Percentiles rank a stretch among this genome's conserved stretches.
These are phyloP conservation scores for Metschnikowia drakensbergensis DNA, from an alignment of 805 yeast genomes.

Conservation along the genomic window DNA sequence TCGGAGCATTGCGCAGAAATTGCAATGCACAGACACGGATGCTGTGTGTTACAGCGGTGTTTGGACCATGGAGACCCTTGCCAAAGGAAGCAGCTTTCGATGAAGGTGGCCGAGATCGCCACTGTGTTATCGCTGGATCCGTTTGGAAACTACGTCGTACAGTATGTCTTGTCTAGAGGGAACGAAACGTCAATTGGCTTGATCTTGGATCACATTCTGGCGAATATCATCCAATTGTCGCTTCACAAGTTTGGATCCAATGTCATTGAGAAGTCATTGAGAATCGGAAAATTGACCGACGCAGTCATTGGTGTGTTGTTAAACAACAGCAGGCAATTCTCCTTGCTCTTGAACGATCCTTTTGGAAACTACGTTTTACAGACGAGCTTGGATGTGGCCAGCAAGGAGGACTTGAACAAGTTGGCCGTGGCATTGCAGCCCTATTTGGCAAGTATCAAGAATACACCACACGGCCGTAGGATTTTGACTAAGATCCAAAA, in stretches of 20 bases:
- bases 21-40: constrained; percentile 91
- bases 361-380: constrained; percentile 59
- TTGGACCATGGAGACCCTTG: constrained; percentile 76
- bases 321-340: constrained; percentile 30
- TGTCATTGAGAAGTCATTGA: constrained; percentile 53
- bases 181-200: constrained; percentile 32
- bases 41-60: constrained; percentile 69
- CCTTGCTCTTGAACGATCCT: constrained; percentile 50
- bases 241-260: constrained; percentile 60
- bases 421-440: constrained; percentile 65
- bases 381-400: constrained; percentile 56
- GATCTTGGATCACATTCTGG: constrained; percentile 34
- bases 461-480: constrained; percentile 95
- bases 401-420: constrained; percentile 46
- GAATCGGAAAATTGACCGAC: constrained; percentile 45
- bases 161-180: constrained; percentile 68
- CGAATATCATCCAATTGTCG: constrained; percentile 43
- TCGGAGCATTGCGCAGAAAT: constrained; percentile 67
- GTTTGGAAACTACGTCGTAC: constrained; percentile 95
- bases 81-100: constrained; percentile 67
- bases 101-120: constrained; percentile 65
- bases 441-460: constrained; percentile 69
- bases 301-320: constrained; percentile 44
- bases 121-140: constrained; percentile 79
- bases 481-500: constrained; percentile 63